Base-by-base conservation (phyloP, 495 filamentous ascomycete species). In the Trichoderma parareesei region DNA sequence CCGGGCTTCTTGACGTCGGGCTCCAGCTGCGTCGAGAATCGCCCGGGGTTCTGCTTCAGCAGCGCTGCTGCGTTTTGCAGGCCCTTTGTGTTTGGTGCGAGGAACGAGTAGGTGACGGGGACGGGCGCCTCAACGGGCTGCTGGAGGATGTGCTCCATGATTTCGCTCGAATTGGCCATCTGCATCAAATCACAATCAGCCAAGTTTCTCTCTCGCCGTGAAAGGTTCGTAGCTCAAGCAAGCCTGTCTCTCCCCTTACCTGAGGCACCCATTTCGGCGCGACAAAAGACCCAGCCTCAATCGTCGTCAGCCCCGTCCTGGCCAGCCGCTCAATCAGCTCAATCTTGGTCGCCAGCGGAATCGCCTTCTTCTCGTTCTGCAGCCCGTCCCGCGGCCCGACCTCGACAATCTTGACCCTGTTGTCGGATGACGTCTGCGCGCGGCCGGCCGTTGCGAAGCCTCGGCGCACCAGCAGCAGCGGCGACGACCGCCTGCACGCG, bases 211-310 rank as follows among this genome's bases (percentile, higher is more conserved):
- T 64, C 9, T 9, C n/a, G n/a, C n/a, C n/a, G n/a, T n/a, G n/a
- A n/a, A n/a, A n/a, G n/a, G n/a, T n/a, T n/a, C n/a, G 8, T 13
- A 38, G 3, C 18, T 55, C 60, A 35, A 38, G 33, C 42, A 38
- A 44, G 11, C 4, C 1, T 42, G 16, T 35, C 13, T 5, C 46
- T 65, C 20, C 42, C 67, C 75, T 63, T 73, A 94, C 92, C 84
- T 97, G 95, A 38, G 94, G 94, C 27, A 97, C 92, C 94, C 94
- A 98, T 89, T 96, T 97, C 8, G 92, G 93, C 61, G 89, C 84
- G 8, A 98, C 93, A 74, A 98, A 98, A 3, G 91, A 92, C 2
- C 94, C 94, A 33, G 94, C 94, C 75, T 98, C 94, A 67, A 98
- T 97, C 55, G 88, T 89, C 4, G 81, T 83, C 27, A 98, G 78